Evolutionary conservation across 805 yeast genomes (phyloP), one percentile per base, ranked within the genome.

Genomic region (Wickerhamiella dianesei): DNA sequence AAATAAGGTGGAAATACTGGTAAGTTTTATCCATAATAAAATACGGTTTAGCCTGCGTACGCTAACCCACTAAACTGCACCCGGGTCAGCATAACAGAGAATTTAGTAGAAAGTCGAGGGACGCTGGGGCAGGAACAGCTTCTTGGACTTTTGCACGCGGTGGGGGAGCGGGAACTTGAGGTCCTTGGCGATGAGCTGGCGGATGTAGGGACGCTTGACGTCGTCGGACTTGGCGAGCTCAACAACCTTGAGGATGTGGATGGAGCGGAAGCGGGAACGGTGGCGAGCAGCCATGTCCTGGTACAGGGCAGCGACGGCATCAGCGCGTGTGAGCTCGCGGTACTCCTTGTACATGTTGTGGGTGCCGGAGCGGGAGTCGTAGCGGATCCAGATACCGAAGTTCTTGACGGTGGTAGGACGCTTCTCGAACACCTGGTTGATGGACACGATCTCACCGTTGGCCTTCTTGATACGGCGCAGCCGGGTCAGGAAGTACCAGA

Each of bases 331-430:
- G 64, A 89, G 94, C 66, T 89, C 98, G 76, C 98, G 87, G 92
- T 86, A 85, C 79, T 92, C 99, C 81, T 92, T 92, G 96, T 92
- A 92, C 96, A 92, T 92, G 94, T 92, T 92, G 94, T 92, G 98
- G 68, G 95, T 88, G 78, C 99, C 99, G 62, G 98, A 92, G 83
- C 99, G 94, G 60, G 99, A 92, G 72, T 92, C 98, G 84, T 92
- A 92, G 80, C 98, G 88, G 72, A 92, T 83, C 99, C 99, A 92
- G 77, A 92, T 73, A 79, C 96, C 98, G 71, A 88, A 92, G 85
- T 88, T 92, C 88, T 92, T 92, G 69, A 92, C 97, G 80, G 85
- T 88, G 75, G 95, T 85, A 75, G 98, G 97, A 79, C 79, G 84
- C 70, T 87, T 75, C 79, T 92, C 99, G 69, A 81, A 68, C 71